Base-by-base conservation (phyloP, 257 asterid genomes). In the Penstemon davidsonii region DNA sequence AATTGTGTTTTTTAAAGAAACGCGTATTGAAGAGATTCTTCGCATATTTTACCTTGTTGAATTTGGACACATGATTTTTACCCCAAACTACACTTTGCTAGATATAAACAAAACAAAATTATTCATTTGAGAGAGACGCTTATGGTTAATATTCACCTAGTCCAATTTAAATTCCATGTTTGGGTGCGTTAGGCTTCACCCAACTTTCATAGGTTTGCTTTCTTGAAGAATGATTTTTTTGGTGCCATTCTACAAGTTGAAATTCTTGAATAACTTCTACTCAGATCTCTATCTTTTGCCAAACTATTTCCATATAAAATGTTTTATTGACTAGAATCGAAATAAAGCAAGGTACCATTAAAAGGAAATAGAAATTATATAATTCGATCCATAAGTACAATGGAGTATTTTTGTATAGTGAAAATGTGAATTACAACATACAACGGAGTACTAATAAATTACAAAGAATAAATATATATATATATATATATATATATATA, bases 161-260 rank as follows among this genome's bases (percentile, higher is more conserved):
- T 80, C 58, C 55, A 50, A 60, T 60, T 65, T 46, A 33, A 13
- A 63, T 68, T 72, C 82, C 78, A 7, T 39, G 45, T 60, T 67
- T 61, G 73, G 83, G 65, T 47, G 66, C 62, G 63, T 69, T 80
- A 83, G 85, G 83, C 49, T 64, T 73, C 69, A 75, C 84, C 82
- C 79, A 80, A 77, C 75, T 67, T 75, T 66, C 42, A 51, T 79
- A 84, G 85, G 90, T 45, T 77, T 68, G 69, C 68, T 67, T 73
- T 50, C 7, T 79, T 79, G 8, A 4, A 78, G 84, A 76, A 79
- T 70, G 40, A 18, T 46, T 59, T 53, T 15, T 61, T 68, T 60
- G 60, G 77, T 66, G 67, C 63, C 79, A 49, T 25, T 1, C 33
- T 25, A 25, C 33, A 57, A 46, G 51, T 62, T 62, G n/a, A 61